phyloP scores from a whole-genome alignment of 345 rosid genomes.

The Moricandia arvensis region DNA sequence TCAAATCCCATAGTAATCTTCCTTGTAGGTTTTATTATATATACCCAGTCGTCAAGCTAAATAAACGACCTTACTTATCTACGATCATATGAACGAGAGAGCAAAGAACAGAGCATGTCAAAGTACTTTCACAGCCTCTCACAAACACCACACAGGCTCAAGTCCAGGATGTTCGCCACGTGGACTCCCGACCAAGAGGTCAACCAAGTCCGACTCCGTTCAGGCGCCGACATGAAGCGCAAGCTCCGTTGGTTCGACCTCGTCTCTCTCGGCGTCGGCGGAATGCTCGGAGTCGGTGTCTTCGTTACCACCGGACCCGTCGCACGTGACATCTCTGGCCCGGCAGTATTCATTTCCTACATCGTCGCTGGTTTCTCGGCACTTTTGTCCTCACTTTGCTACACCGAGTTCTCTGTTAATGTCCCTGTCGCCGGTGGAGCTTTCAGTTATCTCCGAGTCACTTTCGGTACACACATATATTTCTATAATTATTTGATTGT shows the following conservation, averaged over 20 bases:
- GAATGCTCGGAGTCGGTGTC: slow-evolving; percentile 95
- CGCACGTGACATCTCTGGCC: slow-evolving; percentile 62
- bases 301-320: slow-evolving; percentile 83
- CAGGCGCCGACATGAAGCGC: slow-evolving; percentile 96
- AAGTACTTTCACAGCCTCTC: slow-evolving; percentile 65
- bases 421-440: slow-evolving; percentile 98
- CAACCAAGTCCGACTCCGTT: slow-evolving; percentile 78
- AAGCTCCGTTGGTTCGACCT: slow-evolving; percentile 80
- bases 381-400: slow-evolving; percentile 84
- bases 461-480: slow-evolving; percentile 59
- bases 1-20: not conserved
- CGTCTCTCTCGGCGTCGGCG: slow-evolving; percentile 88
- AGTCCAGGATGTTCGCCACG: slow-evolving; percentile 83
- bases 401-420: slow-evolving; percentile 89
- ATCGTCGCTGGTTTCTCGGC: slow-evolving; percentile 80
- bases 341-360: slow-evolving; percentile 83
- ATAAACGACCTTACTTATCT: not conserved
- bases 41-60: slow-evolving; percentile 7
- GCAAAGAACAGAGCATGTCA: slow-evolving; percentile 10
- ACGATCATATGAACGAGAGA: slow-evolving; percentile 4
- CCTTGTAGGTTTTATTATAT: not conserved
- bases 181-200: slow-evolving; percentile 93
- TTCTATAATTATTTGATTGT: not conserved
- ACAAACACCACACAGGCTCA: slow-evolving; percentile 79
- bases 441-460: slow-evolving; percentile 88